A percentile compares a stretch with the other conserved stretches of the same genome.
These are phyloP conservation scores for Zasmidium citrigriseum DNA, from an alignment of 2,329 filamentous ascomycete genomes.

Conservation along the genomic window DNA sequence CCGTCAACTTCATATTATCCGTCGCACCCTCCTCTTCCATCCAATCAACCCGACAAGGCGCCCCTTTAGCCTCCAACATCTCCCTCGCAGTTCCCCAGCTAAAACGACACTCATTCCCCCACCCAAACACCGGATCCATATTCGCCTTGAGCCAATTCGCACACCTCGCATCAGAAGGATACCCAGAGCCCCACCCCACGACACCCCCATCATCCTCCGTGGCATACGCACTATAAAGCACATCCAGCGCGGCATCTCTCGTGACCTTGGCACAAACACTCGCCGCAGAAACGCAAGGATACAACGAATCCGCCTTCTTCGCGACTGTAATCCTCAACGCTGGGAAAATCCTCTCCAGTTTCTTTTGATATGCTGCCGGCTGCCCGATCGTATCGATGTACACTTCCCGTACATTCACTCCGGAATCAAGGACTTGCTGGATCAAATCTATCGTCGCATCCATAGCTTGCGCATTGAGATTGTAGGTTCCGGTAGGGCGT, in stretches of 20 bases:
- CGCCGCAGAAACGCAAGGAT: constrained; percentile 89
- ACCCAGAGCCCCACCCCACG: constrained; percentile 80
- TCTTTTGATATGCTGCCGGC: constrained; percentile 79
- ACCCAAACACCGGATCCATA: constrained; percentile 93
- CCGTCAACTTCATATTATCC: constrained; percentile 67
- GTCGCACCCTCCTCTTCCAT: constrained; percentile 71
- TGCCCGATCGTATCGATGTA: constrained; percentile 94
- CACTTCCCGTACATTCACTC: constrained; percentile 83
- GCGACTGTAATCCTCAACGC: constrained; percentile 55
- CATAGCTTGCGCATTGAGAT: constrained; percentile 94
- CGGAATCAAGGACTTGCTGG: constrained; percentile 69
- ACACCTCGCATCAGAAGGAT: constrained; percentile 84
- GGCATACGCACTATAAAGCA: constrained; percentile 63
- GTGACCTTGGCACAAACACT: constrained; percentile 97
- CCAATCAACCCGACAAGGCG: constrained; percentile 76
- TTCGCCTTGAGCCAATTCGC: constrained; percentile 78
- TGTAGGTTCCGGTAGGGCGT: constrained; percentile 65
- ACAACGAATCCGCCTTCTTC: constrained; percentile 85
- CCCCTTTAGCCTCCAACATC: constrained; percentile 76
- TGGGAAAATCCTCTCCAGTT: constrained; percentile 81
- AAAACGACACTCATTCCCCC: constrained; percentile 89
- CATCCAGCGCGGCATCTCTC: constrained; percentile 82
- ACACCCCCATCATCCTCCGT: constrained; percentile 34
- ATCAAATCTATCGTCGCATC: constrained; percentile 87
- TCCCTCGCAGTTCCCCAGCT: constrained; percentile 97